phyloP scores from a whole-genome alignment of 2,329 filamentous ascomycete genomes.

The Fusarium pseudograminearum region DNA sequence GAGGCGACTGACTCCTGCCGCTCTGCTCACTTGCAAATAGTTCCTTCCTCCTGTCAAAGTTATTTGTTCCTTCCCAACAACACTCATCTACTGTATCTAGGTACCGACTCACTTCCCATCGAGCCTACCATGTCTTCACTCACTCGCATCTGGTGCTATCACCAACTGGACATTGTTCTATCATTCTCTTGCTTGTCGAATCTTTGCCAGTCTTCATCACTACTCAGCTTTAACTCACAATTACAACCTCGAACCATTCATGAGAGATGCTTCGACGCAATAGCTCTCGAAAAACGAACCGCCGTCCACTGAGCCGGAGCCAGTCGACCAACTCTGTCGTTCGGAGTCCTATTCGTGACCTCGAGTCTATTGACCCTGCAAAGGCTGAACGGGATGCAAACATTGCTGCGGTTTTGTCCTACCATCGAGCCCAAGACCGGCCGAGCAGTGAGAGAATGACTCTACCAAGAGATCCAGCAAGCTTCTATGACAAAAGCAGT shows the following conservation, averaged over 20 bases:
- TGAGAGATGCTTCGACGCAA: slow-evolving; percentile 63
- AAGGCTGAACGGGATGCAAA: slow-evolving; percentile 70
- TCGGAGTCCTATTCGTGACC: slow-evolving; percentile 54
- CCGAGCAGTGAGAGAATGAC: slow-evolving; percentile 35
- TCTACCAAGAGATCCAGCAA: slow-evolving; percentile 44
- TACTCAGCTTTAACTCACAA: not conserved
- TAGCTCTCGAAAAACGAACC: slow-evolving; percentile 58
- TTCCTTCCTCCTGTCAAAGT: slow-evolving; percentile 12
- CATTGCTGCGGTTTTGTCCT: slow-evolving; percentile 72
- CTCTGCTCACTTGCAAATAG: slow-evolving; percentile 1
- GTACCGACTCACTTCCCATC: not conserved
- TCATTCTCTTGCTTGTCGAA: slow-evolving; percentile 5
- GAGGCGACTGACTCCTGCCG: not conserved
- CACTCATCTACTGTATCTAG: rapidly evolving
- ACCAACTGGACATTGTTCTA: slow-evolving; percentile 21
- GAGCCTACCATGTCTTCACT: not conserved
- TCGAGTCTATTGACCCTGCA: slow-evolving; percentile 63
- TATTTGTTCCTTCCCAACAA: slow-evolving; percentile 1
- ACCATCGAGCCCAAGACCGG: slow-evolving; percentile 62
- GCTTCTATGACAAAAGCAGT: slow-evolving; percentile 36
- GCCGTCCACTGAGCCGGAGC: slow-evolving; percentile 60
- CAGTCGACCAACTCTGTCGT: slow-evolving; percentile 65
- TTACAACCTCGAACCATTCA: not conserved
- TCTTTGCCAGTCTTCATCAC: not conserved
- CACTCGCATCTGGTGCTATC: not conserved